Percentiles rank a stretch among this genome's conserved stretches.
phyloP scores from a whole-genome alignment of 2,329 filamentous ascomycete species.

The Ceratocystis lukuohia region DNA sequence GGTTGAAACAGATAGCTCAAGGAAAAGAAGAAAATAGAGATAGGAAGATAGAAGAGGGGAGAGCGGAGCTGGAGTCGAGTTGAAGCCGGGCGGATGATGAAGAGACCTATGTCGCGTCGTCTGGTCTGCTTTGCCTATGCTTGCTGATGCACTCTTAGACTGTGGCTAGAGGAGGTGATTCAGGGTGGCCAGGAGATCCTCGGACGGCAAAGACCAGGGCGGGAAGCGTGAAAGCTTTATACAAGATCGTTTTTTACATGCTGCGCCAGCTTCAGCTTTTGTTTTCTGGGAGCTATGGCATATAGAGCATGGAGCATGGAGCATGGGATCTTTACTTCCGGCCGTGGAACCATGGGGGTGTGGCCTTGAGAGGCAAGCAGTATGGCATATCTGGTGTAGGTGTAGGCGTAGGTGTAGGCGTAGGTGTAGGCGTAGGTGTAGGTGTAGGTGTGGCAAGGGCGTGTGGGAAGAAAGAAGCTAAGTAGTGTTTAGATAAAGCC shows the following conservation, averaged over 20 bases:
- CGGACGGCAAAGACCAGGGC: background rate
- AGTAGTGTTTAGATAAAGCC: background rate
- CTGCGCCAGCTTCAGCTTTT: too few species aligned
- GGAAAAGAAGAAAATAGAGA: background rate
- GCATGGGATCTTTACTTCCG: background rate
- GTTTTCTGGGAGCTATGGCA: too few species aligned
- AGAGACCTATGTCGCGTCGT: background rate
- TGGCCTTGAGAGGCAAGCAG: background rate
- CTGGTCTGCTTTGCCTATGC: background rate
- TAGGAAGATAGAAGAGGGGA: background rate
- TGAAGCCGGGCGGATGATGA: background rate
- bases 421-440: background rate
- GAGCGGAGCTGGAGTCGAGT: background rate
- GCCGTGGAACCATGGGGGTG: background rate
- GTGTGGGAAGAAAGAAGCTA: background rate
- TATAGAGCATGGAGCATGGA: background rate
- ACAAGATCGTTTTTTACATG: background rate
- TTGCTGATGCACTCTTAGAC: slow-evolving; percentile 1
- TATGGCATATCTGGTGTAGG: background rate
- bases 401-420: background rate
- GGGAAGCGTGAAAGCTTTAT: background rate
- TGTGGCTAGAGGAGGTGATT: background rate
- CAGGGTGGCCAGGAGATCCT: background rate
- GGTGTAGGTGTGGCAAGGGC: background rate
- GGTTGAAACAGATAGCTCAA: background rate